Percentiles rank a stretch among this genome's conserved stretches.
These are phyloP conservation scores for Colletotrichum falcatum DNA, from an alignment of 2,329 filamentous ascomycete species.

Conservation along the genomic window DNA sequence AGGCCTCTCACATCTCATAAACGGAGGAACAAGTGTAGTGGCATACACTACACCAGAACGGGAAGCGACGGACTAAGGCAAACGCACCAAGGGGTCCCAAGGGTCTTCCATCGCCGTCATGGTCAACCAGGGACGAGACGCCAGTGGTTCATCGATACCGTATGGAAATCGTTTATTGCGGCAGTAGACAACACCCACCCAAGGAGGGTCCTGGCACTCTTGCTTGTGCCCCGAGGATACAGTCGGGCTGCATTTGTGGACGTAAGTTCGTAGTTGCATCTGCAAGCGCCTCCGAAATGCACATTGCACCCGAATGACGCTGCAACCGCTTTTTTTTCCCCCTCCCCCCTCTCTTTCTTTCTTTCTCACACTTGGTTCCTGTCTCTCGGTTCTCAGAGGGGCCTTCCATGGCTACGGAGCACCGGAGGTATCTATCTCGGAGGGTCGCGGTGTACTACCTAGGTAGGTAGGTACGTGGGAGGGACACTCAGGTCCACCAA, in stretches of 20 bases:
- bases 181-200: background rate
- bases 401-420: too few relatives aligned
- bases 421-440: background rate
- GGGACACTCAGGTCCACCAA: background rate
- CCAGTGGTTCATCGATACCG: background rate
- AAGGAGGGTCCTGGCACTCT: background rate
- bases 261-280: background rate
- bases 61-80: background rate
- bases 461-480: background rate
- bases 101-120: background rate
- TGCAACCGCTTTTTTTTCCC: background rate
- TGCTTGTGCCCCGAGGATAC: background rate
- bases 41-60: background rate
- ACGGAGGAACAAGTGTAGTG: background rate
- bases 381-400: background rate
- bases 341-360: too few relatives aligned
- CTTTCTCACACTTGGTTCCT: background rate
- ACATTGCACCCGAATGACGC: background rate
- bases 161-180: background rate
- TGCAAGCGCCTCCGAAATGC: background rate
- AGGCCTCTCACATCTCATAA: background rate
- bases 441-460: background rate
- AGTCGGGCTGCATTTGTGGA: background rate
- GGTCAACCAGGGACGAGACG: background rate
- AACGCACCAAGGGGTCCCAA: slow-evolving; percentile 7